These are phyloP conservation scores for Cercospora nicotianae DNA, from an alignment of 2,329 filamentous ascomycete genomes.

Conservation along the genomic window DNA sequence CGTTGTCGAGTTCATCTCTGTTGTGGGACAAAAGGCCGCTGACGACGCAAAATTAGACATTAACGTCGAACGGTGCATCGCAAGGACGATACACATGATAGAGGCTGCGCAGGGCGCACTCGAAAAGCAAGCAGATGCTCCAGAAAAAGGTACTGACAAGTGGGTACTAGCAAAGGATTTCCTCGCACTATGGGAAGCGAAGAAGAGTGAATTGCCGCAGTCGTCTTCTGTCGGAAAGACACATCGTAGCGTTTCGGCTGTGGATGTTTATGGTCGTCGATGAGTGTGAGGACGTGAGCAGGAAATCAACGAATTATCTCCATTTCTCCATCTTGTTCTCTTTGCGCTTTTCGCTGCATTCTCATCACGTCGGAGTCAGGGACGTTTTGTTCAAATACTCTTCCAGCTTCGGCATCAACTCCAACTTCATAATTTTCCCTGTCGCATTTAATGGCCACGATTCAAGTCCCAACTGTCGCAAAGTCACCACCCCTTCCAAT, in stretches of 20 bases:
- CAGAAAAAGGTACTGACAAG: background rate
- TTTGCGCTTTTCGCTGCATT: background rate
- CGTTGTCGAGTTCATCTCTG: background rate
- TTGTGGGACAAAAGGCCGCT: background rate
- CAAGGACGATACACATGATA: background rate
- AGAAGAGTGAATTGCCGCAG: background rate
- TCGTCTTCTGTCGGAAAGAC: background rate
- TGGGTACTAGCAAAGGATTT: background rate
- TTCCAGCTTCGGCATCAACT: constrained; percentile 12
- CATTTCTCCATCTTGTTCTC: background rate
- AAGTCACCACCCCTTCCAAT: constrained; percentile 22
- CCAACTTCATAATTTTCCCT: constrained; percentile 31
- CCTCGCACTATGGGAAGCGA: background rate
- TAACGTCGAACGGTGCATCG: background rate
- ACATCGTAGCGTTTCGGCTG: background rate
- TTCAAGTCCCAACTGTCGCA: constrained; percentile 24
- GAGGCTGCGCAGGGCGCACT: background rate
- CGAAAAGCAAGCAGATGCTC: background rate
- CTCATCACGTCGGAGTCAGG: background rate
- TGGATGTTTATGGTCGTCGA: background rate
- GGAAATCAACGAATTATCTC: background rate
- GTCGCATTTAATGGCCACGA: constrained; percentile 31
- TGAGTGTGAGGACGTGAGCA: background rate
- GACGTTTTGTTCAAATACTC: background rate
- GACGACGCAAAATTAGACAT: background rate